Percentiles rank a stretch among this genome's conserved stretches.
phyloP scores from a whole-genome alignment of 768 basidiomycete species.

The Kwoniella bestiolae region DNA sequence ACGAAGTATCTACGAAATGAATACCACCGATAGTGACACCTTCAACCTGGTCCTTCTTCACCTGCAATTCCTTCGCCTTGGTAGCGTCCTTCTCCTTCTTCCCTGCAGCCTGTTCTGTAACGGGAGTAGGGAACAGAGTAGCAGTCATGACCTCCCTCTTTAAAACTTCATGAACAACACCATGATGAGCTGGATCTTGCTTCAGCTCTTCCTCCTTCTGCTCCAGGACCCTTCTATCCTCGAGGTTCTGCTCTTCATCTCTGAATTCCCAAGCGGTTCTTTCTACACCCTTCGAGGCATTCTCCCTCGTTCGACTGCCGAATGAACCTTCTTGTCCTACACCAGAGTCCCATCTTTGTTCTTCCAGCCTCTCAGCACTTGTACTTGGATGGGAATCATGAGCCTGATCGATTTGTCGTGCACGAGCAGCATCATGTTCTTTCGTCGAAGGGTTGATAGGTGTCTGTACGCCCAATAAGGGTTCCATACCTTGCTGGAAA shows the following conservation, averaged over 20 bases:
- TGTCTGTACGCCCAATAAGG: conserved; percentile 66
- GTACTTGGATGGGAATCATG: conserved; percentile 38
- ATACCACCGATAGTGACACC: conserved; percentile 24
- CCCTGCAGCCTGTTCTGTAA: conserved; percentile 14
- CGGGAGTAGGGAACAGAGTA: conserved; percentile 24
- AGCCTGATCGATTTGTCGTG: conserved; percentile 21
- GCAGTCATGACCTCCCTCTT: conserved; percentile 24
- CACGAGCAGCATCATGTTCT: conserved; percentile 24
- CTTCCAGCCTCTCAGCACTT: conserved; percentile 44
- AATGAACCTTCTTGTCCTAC: conserved; percentile 46
- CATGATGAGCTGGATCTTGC: conserved; percentile 22
- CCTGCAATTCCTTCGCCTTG: background rate
- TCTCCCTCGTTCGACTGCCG: conserved; percentile 14
- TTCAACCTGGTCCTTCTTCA: conserved; percentile 16
- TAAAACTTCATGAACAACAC: conserved; percentile 23
- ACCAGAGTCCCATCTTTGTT: conserved; percentile 43
- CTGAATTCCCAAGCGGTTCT: conserved; percentile 53
- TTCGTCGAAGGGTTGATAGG: conserved; percentile 25
- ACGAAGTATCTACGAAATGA: conserved; percentile 26
- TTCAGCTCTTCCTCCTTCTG: conserved; percentile 24
- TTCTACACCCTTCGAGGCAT: conserved; percentile 37
- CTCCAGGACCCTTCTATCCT: conserved; percentile 18
- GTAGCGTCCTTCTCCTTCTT: conserved; percentile 20
- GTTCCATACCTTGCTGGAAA: conserved; percentile 80
- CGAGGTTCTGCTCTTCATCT: conserved; percentile 35